Base-by-base conservation (phyloP, 1,139 yeast species). In the Zygoascus sp. region DNA sequence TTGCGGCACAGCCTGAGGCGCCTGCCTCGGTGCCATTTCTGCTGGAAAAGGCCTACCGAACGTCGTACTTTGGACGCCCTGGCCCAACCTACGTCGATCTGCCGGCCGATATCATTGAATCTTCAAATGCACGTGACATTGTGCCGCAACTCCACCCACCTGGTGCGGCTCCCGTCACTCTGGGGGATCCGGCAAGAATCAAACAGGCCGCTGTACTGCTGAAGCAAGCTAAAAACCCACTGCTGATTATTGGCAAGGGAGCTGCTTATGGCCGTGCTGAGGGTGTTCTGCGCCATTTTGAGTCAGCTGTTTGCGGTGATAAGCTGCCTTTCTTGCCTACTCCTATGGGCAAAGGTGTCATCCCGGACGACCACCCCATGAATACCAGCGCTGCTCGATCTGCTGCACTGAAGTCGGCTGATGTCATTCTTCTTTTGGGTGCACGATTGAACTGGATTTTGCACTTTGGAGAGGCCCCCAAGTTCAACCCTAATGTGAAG, bases 311-410 rank as follows among this genome's bases (percentile, higher is more conserved):
- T 7, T 19, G 37, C 10, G 37, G 37, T 5, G 73, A 76, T 40
- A 58, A 66, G 11, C 48, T 80, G 1, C 77, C 83, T 1, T 81
- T 81, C 53, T 57, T 81, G 44, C 84, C 87, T 10, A 80, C 87
- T 0, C 86, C 87, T 2, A 81, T 81, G 87, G 87, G 83, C 1
- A 81, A 81, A 60, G 87, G 87, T n/a, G 77, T 81, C 0, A 62
- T 81, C 0, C 69, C 77, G 0, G 87, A 81, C 55, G 56, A 63
- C 3, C 65, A 68, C 41, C 59, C 58, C 0, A 57, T 70, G 37
- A 81, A 80, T 54, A 71, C 77, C 13, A 74, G 82, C 0, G 77
- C 83, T 1, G 83, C 83, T 2, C 67, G 87, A 48, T 77, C 84
- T 0, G 66, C 69, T 13, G 83, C 79, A 0, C 64, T 81, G 52